These are phyloP conservation scores for Phytophthora palmivora DNA, from an alignment of 352 stramenopile genomes.

Conservation along the genomic window DNA sequence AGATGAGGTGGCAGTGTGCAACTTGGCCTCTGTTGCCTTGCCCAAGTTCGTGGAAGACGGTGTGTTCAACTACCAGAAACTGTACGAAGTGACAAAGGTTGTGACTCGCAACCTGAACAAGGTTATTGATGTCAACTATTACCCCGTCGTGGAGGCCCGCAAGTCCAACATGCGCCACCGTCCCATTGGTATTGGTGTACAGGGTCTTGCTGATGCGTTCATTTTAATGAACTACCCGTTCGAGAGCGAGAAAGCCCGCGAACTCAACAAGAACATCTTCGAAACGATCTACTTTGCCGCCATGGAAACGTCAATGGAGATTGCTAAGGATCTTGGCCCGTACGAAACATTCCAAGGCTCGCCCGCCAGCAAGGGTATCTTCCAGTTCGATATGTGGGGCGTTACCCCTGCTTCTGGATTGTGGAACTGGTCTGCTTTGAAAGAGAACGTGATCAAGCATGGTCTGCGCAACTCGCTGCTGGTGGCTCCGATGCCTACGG, in stretches of 20 bases:
- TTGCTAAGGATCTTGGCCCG: slow-evolving; percentile 93
- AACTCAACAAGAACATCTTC: slow-evolving; percentile 99
- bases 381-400: slow-evolving; percentile 99
- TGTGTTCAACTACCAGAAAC: slow-evolving; percentile 96
- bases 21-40: slow-evolving; percentile 98
- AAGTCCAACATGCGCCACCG: slow-evolving; percentile 98
- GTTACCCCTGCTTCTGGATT: slow-evolving; percentile 92
- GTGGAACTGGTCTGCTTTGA: slow-evolving; percentile 97
- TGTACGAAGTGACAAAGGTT: slow-evolving; percentile 96
- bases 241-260: slow-evolving; percentile 90
- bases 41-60: slow-evolving; percentile 93
- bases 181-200: slow-evolving; percentile 98
- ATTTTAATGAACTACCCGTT: slow-evolving; percentile 97
- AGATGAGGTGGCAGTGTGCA: slow-evolving; percentile 99
- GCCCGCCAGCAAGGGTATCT: slow-evolving; percentile 95
- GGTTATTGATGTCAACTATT: slow-evolving; percentile 99
- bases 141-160: slow-evolving; percentile 92
- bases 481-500: slow-evolving; percentile 99
- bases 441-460: slow-evolving; percentile 93
- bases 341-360: slow-evolving; percentile 98
- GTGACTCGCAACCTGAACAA: slow-evolving; percentile 98
- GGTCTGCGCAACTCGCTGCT: slow-evolving; percentile 99
- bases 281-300: slow-evolving; percentile 99
- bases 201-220: slow-evolving; percentile 98
- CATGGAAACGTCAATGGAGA: slow-evolving; percentile 96